Base-by-base conservation (phyloP, 2,329 filamentous ascomycete species). In the Exophiala mesophila region DNA sequence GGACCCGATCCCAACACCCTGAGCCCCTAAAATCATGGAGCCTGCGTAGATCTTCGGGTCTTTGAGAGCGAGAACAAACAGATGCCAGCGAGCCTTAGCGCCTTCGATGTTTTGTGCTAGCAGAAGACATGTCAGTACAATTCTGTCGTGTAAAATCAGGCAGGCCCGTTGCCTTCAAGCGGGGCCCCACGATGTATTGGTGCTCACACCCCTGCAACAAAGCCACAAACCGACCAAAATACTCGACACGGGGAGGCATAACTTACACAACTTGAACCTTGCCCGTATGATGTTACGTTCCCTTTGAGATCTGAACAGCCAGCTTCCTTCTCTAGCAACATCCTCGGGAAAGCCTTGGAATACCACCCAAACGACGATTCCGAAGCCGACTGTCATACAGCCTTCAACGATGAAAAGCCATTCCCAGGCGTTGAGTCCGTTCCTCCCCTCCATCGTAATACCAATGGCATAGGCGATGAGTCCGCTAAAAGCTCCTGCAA, bases 381-480 rank as follows among this genome's bases (percentile, higher is more conserved):
- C 32, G 13, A 17, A 34, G 6, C 4, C n/a, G 18, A 15, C 12
- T 6, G 32, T 34, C 4, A 19, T 10, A 4, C 17, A 13, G 9
- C 32, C 32, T 34, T 34, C 32, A 19, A 34, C 20, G 4, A 34
- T 10, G 16, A 34, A 34, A 15, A 34, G n/a, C 32, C 32, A 34
- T 19, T 34, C 32, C 32, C 32, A 34, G 7, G 32, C 4, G 6
- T 4, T 19, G 4, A 17, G n/a, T 18, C 32, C 32, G n/a, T 10
- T 17, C 4, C n/a, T 17, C 7, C 16, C 16, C 6, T 34, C 32
- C 7, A 34, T 13, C 7, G 17, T 34, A 9, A 6, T 17, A 6
- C 17, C 13, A 9, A 34, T 17, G 8, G 15, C 32, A n/a, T 34
- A 34, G 4, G 32, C 32, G 8, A 34, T 34, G 7, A 34, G 7